phyloP scores from a whole-genome alignment of 139 green algal genomes.

The Chara braunii region DNA sequence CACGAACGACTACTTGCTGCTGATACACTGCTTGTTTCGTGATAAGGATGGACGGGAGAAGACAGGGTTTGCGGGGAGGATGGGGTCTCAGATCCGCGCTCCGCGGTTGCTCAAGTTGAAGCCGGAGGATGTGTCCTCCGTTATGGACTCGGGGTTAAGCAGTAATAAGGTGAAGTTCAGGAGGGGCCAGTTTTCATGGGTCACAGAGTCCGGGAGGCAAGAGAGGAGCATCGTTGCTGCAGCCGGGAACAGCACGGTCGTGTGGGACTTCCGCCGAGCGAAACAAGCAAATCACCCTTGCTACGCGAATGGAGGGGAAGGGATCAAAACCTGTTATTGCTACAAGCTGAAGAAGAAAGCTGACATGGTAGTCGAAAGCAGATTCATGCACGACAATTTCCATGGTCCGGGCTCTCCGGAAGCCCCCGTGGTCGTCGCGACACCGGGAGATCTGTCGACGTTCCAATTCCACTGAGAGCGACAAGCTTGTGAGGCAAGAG shows the following conservation, averaged over 20 bases:
- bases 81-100: slow-evolving; percentile 39
- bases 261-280: slow-evolving; percentile 37
- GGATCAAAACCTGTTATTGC: slow-evolving; percentile 68
- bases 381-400: slow-evolving; percentile 50
- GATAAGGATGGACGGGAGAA: slow-evolving; percentile 57
- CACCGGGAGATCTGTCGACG: background rate
- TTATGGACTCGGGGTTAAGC: slow-evolving; percentile 50
- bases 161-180: slow-evolving; percentile 36
- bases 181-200: slow-evolving; percentile 71
- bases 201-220: slow-evolving; percentile 11
- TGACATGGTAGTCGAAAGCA: slow-evolving; percentile 67
- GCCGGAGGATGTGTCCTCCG: too few relatives aligned
- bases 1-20: slow-evolving; percentile 84
- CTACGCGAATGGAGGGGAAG: slow-evolving; percentile 53
- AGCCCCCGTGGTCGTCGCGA: slow-evolving; percentile 34
- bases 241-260: slow-evolving; percentile 29
- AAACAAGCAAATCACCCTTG: slow-evolving; percentile 45
- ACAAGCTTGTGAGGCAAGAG: too few relatives aligned
- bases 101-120: slow-evolving; percentile 82
- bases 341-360: slow-evolving; percentile 71
- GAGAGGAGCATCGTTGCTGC: slow-evolving; percentile 30
- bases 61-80: slow-evolving; percentile 61
- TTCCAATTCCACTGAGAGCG: too few relatives aligned
- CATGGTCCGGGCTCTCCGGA: background rate
- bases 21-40: slow-evolving; percentile 76